Conservation (phyloP, 2,329 filamentous ascomycete genomes). For the Aspergillus cejpii region DNA sequence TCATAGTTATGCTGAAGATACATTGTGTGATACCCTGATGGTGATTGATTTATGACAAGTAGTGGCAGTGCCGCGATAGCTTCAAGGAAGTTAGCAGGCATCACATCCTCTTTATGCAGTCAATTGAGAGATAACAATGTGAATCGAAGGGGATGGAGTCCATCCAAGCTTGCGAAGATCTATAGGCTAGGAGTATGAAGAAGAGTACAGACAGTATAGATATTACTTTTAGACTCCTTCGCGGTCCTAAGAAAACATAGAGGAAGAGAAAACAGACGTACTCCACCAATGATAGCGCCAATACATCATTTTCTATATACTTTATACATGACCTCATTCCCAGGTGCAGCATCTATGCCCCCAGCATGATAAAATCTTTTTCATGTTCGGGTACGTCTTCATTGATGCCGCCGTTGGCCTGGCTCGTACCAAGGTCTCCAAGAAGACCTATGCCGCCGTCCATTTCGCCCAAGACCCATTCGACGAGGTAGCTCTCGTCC, state of each 20-base stretch:
- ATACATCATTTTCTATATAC: slow-evolving; percentile 3
- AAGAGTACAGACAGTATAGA: too few species aligned
- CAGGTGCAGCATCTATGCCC: slow-evolving; percentile 17
- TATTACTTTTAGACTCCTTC: slow-evolving; percentile 13
- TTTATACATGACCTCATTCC: slow-evolving; percentile 3
- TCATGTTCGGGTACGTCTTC: slow-evolving; percentile 25
- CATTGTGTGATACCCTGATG: slow-evolving; percentile 5
- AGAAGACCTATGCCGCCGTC: slow-evolving; percentile 55
- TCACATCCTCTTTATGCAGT: slow-evolving; percentile 1
- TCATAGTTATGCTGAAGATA: not conserved
- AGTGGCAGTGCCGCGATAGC: too few species aligned
- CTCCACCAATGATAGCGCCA: slow-evolving; percentile 19
- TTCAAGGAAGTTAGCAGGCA: too few species aligned
- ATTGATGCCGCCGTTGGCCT: slow-evolving; percentile 14
- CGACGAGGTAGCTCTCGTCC: slow-evolving; percentile 89
- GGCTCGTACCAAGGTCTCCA: slow-evolving; percentile 25
- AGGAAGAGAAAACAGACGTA: slow-evolving; percentile 13
- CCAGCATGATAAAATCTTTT: slow-evolving; percentile 39
- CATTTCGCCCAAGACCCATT: slow-evolving; percentile 92
- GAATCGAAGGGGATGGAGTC: not conserved
- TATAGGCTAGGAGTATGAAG: not conserved
- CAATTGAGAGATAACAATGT: not conserved
- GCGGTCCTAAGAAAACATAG: not conserved
- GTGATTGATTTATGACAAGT: slow-evolving; percentile 3
- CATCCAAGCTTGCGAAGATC: not conserved